Percentiles rank a stretch among this genome's conserved stretches.
Conservation (phyloP, 2,329 filamentous ascomycete species). For the Epichloe amarillans region DNA sequence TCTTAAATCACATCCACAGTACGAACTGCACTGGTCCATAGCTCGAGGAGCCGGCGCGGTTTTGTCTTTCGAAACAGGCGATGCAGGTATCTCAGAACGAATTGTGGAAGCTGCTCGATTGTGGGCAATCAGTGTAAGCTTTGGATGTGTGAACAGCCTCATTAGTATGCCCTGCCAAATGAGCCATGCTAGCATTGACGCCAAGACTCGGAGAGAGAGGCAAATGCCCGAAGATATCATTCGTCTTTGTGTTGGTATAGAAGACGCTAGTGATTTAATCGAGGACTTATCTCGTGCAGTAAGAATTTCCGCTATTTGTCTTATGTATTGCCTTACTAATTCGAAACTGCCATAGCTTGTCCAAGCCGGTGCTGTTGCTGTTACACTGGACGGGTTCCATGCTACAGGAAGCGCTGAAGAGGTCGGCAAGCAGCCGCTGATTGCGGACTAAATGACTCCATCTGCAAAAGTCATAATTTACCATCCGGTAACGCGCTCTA, state of each 20-base stretch:
- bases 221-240: conserved; percentile 97
- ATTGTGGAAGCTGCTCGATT: conserved; percentile 88
- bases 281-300: conserved; percentile 86
- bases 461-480: background rate
- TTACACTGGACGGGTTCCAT: conserved; percentile 71
- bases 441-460: background rate
- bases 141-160: conserved; percentile 94
- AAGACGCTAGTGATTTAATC: conserved; percentile 81
- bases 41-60: conserved; percentile 89
- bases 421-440: conserved; percentile 12
- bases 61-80: conserved; percentile 89
- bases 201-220: conserved; percentile 77
- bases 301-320: conserved; percentile 26
- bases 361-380: conserved; percentile 82
- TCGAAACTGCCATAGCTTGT: conserved; percentile 47
- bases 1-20: conserved; percentile 87
- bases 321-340: background rate
- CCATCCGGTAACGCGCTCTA: no score
- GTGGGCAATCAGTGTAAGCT: conserved; percentile 93
- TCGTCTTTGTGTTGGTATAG: conserved; percentile 87
- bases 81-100: conserved; percentile 67
- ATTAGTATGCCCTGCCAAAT: conserved; percentile 99
- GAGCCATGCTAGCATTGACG: conserved; percentile 97
- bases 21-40: conserved; percentile 91
- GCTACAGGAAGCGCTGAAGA: conserved; percentile 33